phyloP scores from a whole-genome alignment of 139 green algal species.

The Tetradesmus lagerheimii region DNA sequence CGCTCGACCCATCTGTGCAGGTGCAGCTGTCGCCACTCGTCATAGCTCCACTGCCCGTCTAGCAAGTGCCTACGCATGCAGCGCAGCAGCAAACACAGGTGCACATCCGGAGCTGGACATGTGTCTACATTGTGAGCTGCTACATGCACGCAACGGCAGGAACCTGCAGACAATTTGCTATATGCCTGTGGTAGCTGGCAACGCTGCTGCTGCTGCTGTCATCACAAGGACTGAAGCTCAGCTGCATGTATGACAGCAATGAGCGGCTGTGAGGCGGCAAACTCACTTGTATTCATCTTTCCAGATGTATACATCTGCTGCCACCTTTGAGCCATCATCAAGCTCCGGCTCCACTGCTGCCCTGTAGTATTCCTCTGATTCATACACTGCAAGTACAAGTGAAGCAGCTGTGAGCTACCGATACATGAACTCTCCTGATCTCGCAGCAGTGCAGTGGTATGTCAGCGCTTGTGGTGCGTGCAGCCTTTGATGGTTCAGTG shows the following conservation, averaged over 20 bases:
- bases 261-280: background rate
- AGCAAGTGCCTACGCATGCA: constrained; percentile 53
- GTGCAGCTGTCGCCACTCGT: constrained; percentile 64
- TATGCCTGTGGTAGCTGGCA: too few relatives aligned
- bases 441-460: too few relatives aligned
- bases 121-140: too few relatives aligned
- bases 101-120: constrained; percentile 38
- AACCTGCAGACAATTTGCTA: too few relatives aligned
- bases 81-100: background rate
- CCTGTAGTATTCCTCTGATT: constrained; percentile 82
- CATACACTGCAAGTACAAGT: constrained; percentile 67
- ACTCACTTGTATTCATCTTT: constrained; percentile 63
- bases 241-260: background rate
- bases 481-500: background rate
- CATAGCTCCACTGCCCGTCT: constrained; percentile 68
- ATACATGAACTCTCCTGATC: too few relatives aligned
- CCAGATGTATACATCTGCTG: constrained; percentile 79
- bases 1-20: constrained; percentile 51
- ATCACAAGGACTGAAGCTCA: background rate
- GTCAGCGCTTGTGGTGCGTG: too few relatives aligned
- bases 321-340: constrained; percentile 49
- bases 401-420: too few relatives aligned
- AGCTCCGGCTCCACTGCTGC: constrained; percentile 6
- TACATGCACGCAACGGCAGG: too few relatives aligned
- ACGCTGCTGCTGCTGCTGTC: background rate